Base-by-base conservation (phyloP, 192 early-diverging fungal species). In the Mortierella alpina region DNA sequence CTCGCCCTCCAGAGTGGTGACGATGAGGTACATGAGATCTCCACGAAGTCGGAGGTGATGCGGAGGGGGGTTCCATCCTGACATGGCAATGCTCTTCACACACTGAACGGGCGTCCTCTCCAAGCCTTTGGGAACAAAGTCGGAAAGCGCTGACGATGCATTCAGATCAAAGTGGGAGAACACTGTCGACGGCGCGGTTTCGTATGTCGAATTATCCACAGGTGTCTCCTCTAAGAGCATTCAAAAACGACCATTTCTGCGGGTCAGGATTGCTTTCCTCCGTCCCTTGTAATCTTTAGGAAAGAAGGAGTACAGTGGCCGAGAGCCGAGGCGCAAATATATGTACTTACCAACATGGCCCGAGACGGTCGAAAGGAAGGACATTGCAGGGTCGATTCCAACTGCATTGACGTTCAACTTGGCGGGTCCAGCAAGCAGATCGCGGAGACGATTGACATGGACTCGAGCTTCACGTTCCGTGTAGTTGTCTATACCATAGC, bases 51-150 rank as follows among this genome's bases (percentile, higher is more conserved):
- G 89, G 44, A 91, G 90, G 60, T 90, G 79, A 45, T 89, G 88
- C 8, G 95, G 92, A 14, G 95, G 93, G 23, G 97, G 96, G 82
- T 98, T 99, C 97, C 97, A 98, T 39, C 91, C 89, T 63, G 96
- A 98, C 23, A 96, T 72, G 15, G 89, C 77, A 63, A 99, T 77
- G 60, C 89, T 90, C 64, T 91, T 92, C 62, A 94, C 63, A 60
- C 93, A 93, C 72, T 90, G 83, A 8, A 91, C 90, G 39, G 79
- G 80, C 47, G 84, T 73, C 57, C 84, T 67, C 67, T 88, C 82
- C 61, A 90, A 84, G 40, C 81, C 85, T 44, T 82, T 67, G 40
- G 90, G 87, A 57, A 91, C 68, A 69, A 94, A 85, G 59, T 88
- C 70, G 52, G 87, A 73, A 46, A 93, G 73, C 66, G 83, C 68